Evolutionary conservation across 768 basidiomycete genomes (phyloP).

Genomic region (Tylopilus cervinicoccineus): DNA sequence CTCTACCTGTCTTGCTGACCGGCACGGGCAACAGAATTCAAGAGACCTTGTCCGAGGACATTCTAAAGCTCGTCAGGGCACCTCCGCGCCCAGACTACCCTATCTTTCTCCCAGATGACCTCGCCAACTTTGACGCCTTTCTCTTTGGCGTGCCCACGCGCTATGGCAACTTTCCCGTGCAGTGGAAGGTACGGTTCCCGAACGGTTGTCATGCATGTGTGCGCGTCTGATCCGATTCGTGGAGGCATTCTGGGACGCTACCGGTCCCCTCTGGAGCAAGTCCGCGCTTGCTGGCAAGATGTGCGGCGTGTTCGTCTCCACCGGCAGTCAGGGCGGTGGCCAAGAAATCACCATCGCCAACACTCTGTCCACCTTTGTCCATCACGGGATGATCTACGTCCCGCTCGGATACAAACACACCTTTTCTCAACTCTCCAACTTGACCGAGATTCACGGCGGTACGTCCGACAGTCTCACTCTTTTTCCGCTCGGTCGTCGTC

Average conservation of each 20-base stretch:
- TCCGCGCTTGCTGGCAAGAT: slow-evolving; percentile 45
- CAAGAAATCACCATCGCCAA: slow-evolving; percentile 39
- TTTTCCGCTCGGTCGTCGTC: not conserved
- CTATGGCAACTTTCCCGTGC: slow-evolving; percentile 47
- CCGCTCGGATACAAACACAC: slow-evolving; percentile 49
- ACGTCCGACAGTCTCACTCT: slow-evolving; percentile 9
- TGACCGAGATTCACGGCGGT: slow-evolving; percentile 47
- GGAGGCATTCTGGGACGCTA: slow-evolving; percentile 47
- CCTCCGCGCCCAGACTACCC: slow-evolving; percentile 65
- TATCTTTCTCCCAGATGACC: slow-evolving; percentile 28
- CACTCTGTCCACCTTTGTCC: slow-evolving; percentile 44
- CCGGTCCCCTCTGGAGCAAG: slow-evolving; percentile 43
- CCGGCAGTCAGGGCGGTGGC: slow-evolving; percentile 46
- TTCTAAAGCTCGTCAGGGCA: slow-evolving; percentile 67
- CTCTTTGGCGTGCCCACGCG: slow-evolving; percentile 44
- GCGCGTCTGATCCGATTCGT: slow-evolving; percentile 19
- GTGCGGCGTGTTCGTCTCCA: slow-evolving; percentile 43
- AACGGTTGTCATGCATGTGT: no score
- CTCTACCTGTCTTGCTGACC: not conserved
- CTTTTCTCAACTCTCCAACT: slow-evolving; percentile 36
- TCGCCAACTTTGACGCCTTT: slow-evolving; percentile 37
- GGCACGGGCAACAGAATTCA: slow-evolving; percentile 47
- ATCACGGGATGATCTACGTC: slow-evolving; percentile 53
- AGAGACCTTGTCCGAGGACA: slow-evolving; percentile 75
- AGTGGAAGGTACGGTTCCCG: slow-evolving; percentile 50